These are phyloP conservation scores for Trypanosoma rangeli DNA, from an alignment of 208 protist genomes.

Conservation along the genomic window DNA sequence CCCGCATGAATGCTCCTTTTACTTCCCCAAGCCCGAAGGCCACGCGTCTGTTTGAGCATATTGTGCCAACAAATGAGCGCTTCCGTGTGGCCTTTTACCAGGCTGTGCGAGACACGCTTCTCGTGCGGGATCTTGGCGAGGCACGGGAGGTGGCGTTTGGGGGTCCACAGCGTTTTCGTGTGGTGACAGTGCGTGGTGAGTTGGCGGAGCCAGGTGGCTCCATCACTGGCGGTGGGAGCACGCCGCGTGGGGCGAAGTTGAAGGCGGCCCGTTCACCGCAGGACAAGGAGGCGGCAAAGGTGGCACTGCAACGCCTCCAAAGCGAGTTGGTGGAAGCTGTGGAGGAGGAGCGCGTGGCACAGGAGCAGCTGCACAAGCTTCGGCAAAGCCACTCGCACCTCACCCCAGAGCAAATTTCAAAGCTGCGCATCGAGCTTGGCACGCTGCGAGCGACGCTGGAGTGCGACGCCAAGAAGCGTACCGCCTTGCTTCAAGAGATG, in stretches of 20 bases:
- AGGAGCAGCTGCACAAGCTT: constrained; percentile 66
- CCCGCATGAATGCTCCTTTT: constrained; percentile 50
- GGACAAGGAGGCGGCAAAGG: constrained; percentile 73
- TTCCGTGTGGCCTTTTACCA: constrained; percentile 96
- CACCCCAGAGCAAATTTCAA: constrained; percentile 52
- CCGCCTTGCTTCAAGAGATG: constrained; percentile 39
- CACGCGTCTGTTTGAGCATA: constrained; percentile 93
- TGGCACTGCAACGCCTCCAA: constrained; percentile 74
- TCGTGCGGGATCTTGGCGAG: constrained; percentile 90
- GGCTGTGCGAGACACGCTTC: constrained; percentile 97
- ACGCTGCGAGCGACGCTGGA: constrained; percentile 48
- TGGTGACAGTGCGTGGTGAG: constrained; percentile 97
- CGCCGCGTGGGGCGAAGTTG: constrained; percentile 79
- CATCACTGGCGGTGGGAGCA: constrained; percentile 98
- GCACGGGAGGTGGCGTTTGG: constrained; percentile 90
- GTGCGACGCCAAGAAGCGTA: constrained; percentile 38
- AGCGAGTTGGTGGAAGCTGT: constrained; percentile 70
- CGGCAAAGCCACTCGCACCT: constrained; percentile 55
- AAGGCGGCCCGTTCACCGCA: constrained; percentile 75
- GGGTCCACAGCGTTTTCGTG: constrained; percentile 79
- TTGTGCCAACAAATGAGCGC: constrained; percentile 85
- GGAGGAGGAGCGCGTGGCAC: constrained; percentile 62
- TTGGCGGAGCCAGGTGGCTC: constrained; percentile 97
- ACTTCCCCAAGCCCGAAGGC: constrained; percentile 57
- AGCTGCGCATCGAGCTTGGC: constrained; percentile 48